Evolutionary conservation across 768 basidiomycete genomes (phyloP).

Genomic region (Suillus subluteus): DNA sequence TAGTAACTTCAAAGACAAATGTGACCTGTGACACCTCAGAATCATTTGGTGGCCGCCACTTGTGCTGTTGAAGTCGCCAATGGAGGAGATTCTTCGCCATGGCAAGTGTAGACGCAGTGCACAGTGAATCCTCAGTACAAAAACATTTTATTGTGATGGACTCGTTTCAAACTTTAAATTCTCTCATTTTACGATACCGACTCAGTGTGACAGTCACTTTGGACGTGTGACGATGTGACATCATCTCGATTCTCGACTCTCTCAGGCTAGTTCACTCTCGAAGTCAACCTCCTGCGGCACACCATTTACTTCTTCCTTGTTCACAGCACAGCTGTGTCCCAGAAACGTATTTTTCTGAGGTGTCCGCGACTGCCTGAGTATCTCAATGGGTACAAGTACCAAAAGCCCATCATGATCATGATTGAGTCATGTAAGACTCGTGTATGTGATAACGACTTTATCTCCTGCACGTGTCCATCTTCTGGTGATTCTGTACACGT

Average conservation of each 20-base stretch:
- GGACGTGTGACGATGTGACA: background rate
- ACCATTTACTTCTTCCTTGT: too few species aligned
- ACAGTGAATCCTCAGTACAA: background rate
- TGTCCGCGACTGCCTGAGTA: background rate
- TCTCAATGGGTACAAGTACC: background rate
- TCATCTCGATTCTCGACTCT: too few species aligned
- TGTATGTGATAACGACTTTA: background rate
- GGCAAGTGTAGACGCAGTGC: background rate
- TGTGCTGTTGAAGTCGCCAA: background rate
- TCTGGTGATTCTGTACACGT: background rate
- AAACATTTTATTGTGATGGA: background rate
- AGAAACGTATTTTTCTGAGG: background rate
- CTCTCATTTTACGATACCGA: too few species aligned
- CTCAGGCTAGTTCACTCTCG: too few species aligned
- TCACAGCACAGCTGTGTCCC: background rate
- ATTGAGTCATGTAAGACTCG: background rate
- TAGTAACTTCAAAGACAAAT: background rate
- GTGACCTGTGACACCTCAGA: background rate
- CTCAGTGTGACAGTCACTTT: too few species aligned
- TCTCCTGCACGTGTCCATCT: background rate
- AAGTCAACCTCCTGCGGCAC: background rate
- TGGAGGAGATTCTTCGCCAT: background rate
- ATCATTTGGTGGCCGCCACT: background rate
- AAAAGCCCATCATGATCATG: constrained; percentile 3
- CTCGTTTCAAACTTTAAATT: too few species aligned